Percentiles rank a stretch among this genome's conserved stretches.
phyloP scores from a whole-genome alignment of 495 filamentous ascomycete species.

The Penicillium nucicola region DNA sequence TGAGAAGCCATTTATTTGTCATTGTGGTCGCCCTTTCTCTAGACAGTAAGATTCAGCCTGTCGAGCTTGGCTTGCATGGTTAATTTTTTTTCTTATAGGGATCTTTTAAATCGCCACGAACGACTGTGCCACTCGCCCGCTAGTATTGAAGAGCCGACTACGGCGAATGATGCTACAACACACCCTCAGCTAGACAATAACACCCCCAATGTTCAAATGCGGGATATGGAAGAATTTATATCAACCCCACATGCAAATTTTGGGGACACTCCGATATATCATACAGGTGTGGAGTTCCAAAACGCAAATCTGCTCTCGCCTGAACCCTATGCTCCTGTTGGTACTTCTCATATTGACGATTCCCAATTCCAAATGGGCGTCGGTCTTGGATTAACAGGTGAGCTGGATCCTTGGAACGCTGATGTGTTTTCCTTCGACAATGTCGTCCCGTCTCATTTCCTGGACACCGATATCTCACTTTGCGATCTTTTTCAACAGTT shows the following conservation, averaged over 20 bases:
- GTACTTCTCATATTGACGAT: not conserved
- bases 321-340: not conserved
- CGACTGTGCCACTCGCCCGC: not conserved
- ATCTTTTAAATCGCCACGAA: constrained; percentile 8
- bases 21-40: constrained; percentile 1
- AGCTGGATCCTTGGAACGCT: not conserved
- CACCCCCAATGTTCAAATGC: not conserved
- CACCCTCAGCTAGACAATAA: not conserved
- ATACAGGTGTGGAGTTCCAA: not conserved
- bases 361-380: not conserved
- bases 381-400: not conserved
- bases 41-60: constrained; percentile 1
- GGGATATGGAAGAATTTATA: not conserved
- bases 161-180: not conserved
- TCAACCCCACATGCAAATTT: not conserved
- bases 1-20: constrained; percentile 9
- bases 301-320: not conserved
- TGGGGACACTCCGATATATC: not conserved
- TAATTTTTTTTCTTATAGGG: not conserved
- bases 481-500: constrained; percentile 2
- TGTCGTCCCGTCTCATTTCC: constrained; percentile 2
- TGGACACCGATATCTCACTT: constrained; percentile 4
- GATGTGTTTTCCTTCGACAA: not conserved
- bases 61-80: not conserved
- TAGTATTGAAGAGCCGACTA: not conserved